Evolutionary conservation across 352 stramenopile genomes (phyloP).

Genomic region (Plasmopara viticola): DNA sequence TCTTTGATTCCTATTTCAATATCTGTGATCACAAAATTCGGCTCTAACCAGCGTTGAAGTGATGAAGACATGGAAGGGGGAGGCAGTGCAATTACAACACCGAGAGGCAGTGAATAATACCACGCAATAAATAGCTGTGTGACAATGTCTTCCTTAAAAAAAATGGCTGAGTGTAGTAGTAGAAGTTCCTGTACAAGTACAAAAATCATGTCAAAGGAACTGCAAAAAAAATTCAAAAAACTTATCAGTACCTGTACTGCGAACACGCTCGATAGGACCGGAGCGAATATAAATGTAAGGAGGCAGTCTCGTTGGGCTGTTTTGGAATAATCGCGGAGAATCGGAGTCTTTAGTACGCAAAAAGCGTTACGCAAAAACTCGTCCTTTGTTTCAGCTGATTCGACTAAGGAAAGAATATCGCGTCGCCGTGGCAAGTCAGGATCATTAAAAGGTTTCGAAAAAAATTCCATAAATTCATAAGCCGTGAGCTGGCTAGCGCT

Average conservation of each 20-base stretch:
- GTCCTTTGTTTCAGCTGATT: slow-evolving; percentile 48
- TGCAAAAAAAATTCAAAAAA: neutral
- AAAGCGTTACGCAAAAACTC: slow-evolving; percentile 51
- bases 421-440: slow-evolving; percentile 45
- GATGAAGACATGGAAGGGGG: slow-evolving; percentile 60
- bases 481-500: slow-evolving; percentile 41
- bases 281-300: slow-evolving; percentile 63
- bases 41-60: slow-evolving; percentile 69
- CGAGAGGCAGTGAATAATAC: slow-evolving; percentile 73
- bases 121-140: slow-evolving; percentile 71
- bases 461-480: slow-evolving; percentile 74
- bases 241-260: slow-evolving; percentile 51
- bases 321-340: slow-evolving; percentile 43
- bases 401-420: slow-evolving; percentile 59
- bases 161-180: slow-evolving; percentile 51
- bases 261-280: slow-evolving; percentile 72
- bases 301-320: slow-evolving; percentile 31
- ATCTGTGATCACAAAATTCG: slow-evolving; percentile 43
- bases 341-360: slow-evolving; percentile 34
- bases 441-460: slow-evolving; percentile 74
- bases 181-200: slow-evolving; percentile 44
- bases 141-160: slow-evolving; percentile 44
- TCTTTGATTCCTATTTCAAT: slow-evolving; percentile 28
- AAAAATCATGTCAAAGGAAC: slow-evolving; percentile 8
- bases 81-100: slow-evolving; percentile 48